Base-by-base conservation (phyloP, 352 stramenopile species). In the Pythium aphanidermatum region DNA sequence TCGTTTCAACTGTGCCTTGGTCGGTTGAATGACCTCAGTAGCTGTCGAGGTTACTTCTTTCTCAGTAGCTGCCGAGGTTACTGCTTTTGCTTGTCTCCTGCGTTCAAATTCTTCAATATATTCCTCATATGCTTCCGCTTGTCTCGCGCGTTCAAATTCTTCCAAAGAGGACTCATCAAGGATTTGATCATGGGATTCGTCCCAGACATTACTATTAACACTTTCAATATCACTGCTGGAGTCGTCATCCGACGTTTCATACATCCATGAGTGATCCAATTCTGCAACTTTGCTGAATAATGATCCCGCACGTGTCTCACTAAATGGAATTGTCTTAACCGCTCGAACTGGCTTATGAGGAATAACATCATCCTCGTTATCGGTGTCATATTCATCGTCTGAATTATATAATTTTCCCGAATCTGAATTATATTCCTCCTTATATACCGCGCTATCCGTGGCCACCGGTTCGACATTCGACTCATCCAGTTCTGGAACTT, bases 321-420 rank as follows among this genome's bases (percentile, higher is more conserved):
- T 34, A 34, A 45, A 32, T 45, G 24, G 29, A 11, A 45, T 23
- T 23, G 8, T 53, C 34, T 46, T 24, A 31, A 53, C 45, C 46
- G 45, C 45, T 53, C 14, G 32, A 46, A 34, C 46, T 24, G 45
- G 45, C 34, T n/a, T n/a, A n/a, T n/a, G n/a, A n/a, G 49, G 39
- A 51, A 57, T 57, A 42, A 57, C 17, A 33, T 58, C 50, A 58
- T 58, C 50, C 29, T 56, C 29, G 13, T 53, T 24, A 24, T 60
- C 43, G 36, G 36, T 30, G 35, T 55, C 37, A 43, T 55, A 39
- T 42, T 35, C 38, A 31, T 60, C 44, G 37, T 55, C 44, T 16
- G 37, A 49, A 55, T 55, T 55, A 55, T 46, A 50, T 60, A 60
- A 46, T 60, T 57, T 51, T 43, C 49, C 28, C 51, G 33, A 60